Percentiles rank a stretch among this genome's conserved stretches.
Conservation (phyloP, 2,329 filamentous ascomycete genomes). For the Aspergillus fructus region DNA sequence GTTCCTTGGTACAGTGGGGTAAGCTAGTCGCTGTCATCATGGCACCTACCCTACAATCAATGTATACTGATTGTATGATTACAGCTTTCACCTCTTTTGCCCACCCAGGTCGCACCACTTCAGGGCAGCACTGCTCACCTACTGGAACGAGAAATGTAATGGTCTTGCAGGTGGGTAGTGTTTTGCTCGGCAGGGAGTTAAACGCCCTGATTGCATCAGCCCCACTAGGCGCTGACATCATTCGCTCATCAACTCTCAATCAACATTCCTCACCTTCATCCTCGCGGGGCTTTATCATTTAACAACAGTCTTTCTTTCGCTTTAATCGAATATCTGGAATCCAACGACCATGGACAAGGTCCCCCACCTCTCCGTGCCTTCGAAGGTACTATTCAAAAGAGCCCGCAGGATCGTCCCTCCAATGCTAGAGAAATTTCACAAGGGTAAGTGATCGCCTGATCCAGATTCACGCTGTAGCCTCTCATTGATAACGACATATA, state of each 20-base stretch:
- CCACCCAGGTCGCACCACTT: too few relatives aligned
- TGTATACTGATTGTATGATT: too few relatives aligned
- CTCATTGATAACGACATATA: not conserved
- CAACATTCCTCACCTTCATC: not conserved
- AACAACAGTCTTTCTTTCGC: not conserved
- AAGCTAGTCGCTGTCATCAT: too few relatives aligned
- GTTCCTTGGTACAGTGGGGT: too few relatives aligned
- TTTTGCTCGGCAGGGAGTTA: too few relatives aligned
- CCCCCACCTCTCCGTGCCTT: conserved; percentile 60
- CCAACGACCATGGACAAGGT: conserved; percentile 28
- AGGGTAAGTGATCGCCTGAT: conserved; percentile 59
- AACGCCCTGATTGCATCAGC: conserved; percentile 15
- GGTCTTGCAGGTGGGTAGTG: too few relatives aligned
- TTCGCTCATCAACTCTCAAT: conserved; percentile 14
- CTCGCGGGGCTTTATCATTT: not conserved
- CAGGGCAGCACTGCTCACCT: too few relatives aligned
- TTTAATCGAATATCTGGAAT: not conserved
- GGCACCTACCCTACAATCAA: too few relatives aligned
- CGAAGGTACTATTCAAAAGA: conserved; percentile 73
- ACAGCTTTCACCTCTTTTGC: too few relatives aligned
- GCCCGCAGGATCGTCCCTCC: conserved; percentile 90
- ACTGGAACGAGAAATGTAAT: too few relatives aligned
- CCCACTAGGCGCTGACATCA: conserved; percentile 39
- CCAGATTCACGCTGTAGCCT: not conserved
- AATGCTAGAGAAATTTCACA: conserved; percentile 94